Conservation (phyloP, 768 basidiomycete genomes). For the Hemileccinum rubropunctum region DNA sequence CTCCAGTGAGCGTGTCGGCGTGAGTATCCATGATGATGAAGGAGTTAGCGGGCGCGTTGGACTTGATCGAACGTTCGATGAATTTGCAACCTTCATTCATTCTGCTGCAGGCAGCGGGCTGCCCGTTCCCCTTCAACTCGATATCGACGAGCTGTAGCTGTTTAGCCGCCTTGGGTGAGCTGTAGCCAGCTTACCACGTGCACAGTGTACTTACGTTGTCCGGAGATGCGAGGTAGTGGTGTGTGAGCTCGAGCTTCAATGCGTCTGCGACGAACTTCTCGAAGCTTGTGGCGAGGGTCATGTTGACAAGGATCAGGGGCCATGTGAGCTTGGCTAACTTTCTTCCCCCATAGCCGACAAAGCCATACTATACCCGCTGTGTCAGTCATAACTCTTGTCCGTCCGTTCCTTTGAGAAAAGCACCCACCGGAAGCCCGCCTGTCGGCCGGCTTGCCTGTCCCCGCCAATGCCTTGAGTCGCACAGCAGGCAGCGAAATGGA, state of each 20-base stretch:
- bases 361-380: no score
- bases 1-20: not conserved
- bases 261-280: not conserved
- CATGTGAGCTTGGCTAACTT: slow-evolving; percentile 1
- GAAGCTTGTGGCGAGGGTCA: not conserved
- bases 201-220: not conserved
- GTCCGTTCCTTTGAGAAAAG: no score
- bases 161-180: no score
- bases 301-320: not conserved
- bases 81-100: no score
- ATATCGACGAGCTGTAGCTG: not conserved
- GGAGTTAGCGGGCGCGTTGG: not conserved
- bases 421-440: no score
- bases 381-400: no score
- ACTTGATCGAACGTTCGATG: not conserved
- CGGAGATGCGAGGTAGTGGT: not conserved
- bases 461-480: no score
- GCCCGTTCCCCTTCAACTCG: not conserved
- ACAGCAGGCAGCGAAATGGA: no score
- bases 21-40: not conserved
- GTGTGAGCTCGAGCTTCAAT: not conserved
- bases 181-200: no score
- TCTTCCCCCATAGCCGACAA: no score
- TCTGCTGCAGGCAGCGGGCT: not conserved
- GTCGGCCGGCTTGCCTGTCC: no score